phyloP scores from a whole-genome alignment of 2,329 filamentous ascomycete species.

The Chrysoporthe austroafricana region DNA sequence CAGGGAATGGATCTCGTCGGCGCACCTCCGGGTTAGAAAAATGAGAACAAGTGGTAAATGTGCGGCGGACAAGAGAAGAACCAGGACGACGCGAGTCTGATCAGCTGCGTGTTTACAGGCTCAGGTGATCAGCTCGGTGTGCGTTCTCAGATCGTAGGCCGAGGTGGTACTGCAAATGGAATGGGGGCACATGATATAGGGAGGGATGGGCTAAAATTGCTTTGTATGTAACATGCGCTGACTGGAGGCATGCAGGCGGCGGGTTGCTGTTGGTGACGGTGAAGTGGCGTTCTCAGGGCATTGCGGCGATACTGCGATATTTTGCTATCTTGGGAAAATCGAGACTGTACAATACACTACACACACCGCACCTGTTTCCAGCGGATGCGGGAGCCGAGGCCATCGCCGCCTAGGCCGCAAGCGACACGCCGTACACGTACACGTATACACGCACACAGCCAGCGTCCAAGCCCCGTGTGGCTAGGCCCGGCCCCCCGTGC shows the following conservation, averaged over 20 bases:
- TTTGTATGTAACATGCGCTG: not conserved
- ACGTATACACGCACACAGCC: not conserved
- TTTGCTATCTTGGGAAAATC: conserved; percentile 3
- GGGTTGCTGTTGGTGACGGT: conserved; percentile 8
- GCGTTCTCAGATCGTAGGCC: not conserved
- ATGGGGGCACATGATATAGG: not conserved
- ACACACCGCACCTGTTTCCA: not conserved
- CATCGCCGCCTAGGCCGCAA: not conserved
- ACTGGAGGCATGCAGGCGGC: not conserved
- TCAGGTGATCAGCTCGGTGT: not conserved
- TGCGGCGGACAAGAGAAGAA: not conserved
- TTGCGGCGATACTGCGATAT: conserved; percentile 12
- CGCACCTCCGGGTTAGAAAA: not conserved
- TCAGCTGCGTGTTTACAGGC: not conserved
- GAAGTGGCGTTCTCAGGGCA: conserved; percentile 24
- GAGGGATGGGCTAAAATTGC: not conserved
- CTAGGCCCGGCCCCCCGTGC: not conserved
- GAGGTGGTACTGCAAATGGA: not conserved
- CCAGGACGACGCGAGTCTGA: not conserved
- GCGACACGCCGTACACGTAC: not conserved
- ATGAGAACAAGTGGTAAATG: not conserved
- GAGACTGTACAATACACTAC: conserved; percentile 19
- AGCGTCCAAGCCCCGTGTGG: not conserved
- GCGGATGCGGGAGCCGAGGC: not conserved
- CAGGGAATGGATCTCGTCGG: too few species aligned